phyloP scores from a whole-genome alignment of 768 basidiomycete genomes.

The Cystobasidium ongulense region DNA sequence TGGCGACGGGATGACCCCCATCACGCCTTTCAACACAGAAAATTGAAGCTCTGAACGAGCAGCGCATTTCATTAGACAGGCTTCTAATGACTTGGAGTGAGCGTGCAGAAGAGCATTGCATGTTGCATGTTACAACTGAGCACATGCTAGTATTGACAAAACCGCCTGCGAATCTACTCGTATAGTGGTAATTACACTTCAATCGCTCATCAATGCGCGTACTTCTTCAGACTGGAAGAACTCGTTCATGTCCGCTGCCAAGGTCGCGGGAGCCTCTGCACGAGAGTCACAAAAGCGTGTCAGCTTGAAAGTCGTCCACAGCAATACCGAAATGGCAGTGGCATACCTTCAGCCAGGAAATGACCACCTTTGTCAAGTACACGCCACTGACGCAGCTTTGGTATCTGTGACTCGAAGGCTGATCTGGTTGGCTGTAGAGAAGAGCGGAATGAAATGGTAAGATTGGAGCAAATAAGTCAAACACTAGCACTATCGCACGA shows the following conservation, averaged over 20 bases:
- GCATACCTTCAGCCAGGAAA: slow-evolving; percentile 18
- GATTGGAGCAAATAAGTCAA: background rate
- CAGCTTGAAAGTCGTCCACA: background rate
- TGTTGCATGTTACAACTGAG: no score
- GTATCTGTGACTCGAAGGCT: slow-evolving; percentile 15
- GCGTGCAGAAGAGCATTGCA: no score
- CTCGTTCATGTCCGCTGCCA: slow-evolving; percentile 26
- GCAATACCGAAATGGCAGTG: background rate
- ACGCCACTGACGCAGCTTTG: slow-evolving; percentile 5
- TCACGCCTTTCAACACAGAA: no score
- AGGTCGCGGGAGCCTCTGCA: slow-evolving; percentile 12
- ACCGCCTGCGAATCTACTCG: no score
- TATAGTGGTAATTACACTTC: no score
- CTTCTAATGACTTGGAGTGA: no score
- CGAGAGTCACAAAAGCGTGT: background rate
- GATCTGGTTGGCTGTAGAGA: slow-evolving; percentile 2
- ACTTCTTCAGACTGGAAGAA: slow-evolving; percentile 4
- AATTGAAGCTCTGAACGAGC: no score
- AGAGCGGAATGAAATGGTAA: no score
- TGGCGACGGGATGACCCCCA: no score
- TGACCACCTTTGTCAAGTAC: slow-evolving; percentile 31
- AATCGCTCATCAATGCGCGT: no score
- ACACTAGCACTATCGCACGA: background rate
- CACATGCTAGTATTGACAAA: no score
- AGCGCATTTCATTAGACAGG: no score